Percentiles rank a stretch among this genome's conserved stretches.
Conservation (phyloP, 108 stramenopile genomes). For the Bacterosira constricta region DNA sequence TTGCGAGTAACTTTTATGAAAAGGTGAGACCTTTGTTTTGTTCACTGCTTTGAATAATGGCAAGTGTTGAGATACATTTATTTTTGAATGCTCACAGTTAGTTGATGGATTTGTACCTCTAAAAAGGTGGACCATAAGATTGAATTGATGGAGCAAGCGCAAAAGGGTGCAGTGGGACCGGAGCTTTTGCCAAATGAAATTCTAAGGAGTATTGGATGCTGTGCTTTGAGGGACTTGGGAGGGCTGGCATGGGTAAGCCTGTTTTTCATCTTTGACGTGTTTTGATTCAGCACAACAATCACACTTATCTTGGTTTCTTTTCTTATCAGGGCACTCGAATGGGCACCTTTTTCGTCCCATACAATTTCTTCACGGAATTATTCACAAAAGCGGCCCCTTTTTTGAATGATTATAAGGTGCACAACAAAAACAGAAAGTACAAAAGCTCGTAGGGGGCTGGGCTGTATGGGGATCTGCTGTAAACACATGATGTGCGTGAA, state of each 20-base stretch:
- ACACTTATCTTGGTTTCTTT: background rate
- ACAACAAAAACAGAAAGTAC: slow-evolving; percentile 65
- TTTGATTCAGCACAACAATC: background rate
- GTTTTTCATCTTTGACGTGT: background rate
- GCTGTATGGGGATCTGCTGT: too few species aligned
- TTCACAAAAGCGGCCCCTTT: slow-evolving; percentile 86
- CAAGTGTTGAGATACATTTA: too few species aligned
- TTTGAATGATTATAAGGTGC: slow-evolving; percentile 90
- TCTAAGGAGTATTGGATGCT: slow-evolving; percentile 89
- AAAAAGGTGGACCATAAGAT: slow-evolving; percentile 90
- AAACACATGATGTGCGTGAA: too few species aligned
- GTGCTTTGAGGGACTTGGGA: slow-evolving; percentile 88
- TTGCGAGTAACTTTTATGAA: slow-evolving; percentile 95
- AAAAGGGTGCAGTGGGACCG: slow-evolving; percentile 91
- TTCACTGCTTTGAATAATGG: too few species aligned
- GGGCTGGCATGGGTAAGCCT: slow-evolving; percentile 38
- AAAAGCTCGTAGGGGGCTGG: slow-evolving; percentile 32
- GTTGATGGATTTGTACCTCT: slow-evolving; percentile 55
- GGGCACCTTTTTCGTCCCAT: slow-evolving; percentile 90
- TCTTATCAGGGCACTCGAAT: slow-evolving; percentile 73
- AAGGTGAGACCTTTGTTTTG: slow-evolving; percentile 77
- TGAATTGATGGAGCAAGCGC: slow-evolving; percentile 89
- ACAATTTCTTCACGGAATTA: slow-evolving; percentile 91
- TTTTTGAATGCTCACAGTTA: too few species aligned
- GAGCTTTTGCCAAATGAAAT: slow-evolving; percentile 89